These are phyloP conservation scores for Phalaenopsis equestris DNA, from an alignment of 106 monocot species.

Conservation along the genomic window DNA sequence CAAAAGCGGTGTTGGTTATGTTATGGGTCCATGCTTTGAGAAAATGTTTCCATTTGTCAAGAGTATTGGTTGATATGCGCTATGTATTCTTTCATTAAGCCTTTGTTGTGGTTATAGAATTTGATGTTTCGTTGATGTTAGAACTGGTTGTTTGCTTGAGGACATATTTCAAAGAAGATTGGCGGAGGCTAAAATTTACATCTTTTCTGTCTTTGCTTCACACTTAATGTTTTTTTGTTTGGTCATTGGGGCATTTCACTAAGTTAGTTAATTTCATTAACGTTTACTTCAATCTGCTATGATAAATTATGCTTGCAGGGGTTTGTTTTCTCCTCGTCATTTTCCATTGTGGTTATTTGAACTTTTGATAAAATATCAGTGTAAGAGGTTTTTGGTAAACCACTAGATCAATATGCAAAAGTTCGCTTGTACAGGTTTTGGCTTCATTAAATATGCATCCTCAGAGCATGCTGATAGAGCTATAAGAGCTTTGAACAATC, in stretches of 20 bases:
- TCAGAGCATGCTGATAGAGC: slow-evolving; percentile 93
- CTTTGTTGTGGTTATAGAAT: not conserved
- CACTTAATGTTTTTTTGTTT: not conserved
- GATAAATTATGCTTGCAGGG: not conserved
- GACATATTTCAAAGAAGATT: not conserved
- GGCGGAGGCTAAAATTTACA: not conserved
- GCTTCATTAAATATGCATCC: slow-evolving; percentile 92
- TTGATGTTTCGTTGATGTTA: not conserved
- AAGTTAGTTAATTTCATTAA: not conserved
- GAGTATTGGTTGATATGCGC: not conserved
- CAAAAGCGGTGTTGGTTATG: not conserved
- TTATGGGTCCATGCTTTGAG: not conserved
- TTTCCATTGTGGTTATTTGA: not conserved
- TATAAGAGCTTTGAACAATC: slow-evolving; percentile 85
- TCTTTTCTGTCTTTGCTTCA: not conserved
- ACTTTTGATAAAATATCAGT: not conserved
- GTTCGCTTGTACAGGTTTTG: slow-evolving; percentile 75
- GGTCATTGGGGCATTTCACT: not conserved
- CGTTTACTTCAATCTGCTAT: not conserved
- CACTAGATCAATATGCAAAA: slow-evolving; percentile 27
- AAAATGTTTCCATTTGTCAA: not conserved
- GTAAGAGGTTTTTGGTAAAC: slow-evolving; percentile 9
- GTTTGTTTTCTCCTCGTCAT: not conserved
- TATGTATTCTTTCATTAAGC: not conserved
- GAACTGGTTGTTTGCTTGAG: not conserved